A percentile compares a stretch with the other conserved stretches of the same genome.
Conservation (phyloP, 306 rosid species). For the Cyclanthera cordifolia region DNA sequence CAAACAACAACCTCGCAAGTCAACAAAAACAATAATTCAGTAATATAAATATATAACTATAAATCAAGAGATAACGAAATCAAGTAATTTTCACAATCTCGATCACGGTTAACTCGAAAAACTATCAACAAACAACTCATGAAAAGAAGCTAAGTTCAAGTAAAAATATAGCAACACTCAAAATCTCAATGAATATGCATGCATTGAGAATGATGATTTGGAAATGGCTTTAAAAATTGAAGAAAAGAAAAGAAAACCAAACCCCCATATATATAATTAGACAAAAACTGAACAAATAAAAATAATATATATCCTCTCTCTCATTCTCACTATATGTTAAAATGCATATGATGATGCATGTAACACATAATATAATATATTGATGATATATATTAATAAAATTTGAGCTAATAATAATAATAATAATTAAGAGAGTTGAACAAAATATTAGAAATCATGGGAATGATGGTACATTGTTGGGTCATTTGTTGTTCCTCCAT, state of each 20-base stretch:
- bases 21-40: no score
- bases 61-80: no score
- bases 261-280: background rate
- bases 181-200: no score
- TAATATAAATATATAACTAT: no score
- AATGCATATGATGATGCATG: no score
- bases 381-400: slow-evolving; percentile 4
- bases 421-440: no score
- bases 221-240: background rate
- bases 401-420: background rate
- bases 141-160: background rate
- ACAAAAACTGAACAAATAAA: no score
- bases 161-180: background rate
- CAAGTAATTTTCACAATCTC: no score
- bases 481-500: slow-evolving; percentile 35
- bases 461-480: slow-evolving; percentile 57
- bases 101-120: no score
- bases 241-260: background rate
- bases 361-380: background rate
- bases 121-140: background rate
- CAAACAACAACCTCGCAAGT: no score
- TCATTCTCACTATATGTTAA: no score
- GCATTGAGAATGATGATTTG: background rate
- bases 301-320: no score
- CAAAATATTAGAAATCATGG: slow-evolving; percentile 59